Evolutionary conservation across 2,329 filamentous ascomycete genomes (phyloP), one percentile per base, ranked within the genome.

Genomic region (Chalaropsis thielavioides): DNA sequence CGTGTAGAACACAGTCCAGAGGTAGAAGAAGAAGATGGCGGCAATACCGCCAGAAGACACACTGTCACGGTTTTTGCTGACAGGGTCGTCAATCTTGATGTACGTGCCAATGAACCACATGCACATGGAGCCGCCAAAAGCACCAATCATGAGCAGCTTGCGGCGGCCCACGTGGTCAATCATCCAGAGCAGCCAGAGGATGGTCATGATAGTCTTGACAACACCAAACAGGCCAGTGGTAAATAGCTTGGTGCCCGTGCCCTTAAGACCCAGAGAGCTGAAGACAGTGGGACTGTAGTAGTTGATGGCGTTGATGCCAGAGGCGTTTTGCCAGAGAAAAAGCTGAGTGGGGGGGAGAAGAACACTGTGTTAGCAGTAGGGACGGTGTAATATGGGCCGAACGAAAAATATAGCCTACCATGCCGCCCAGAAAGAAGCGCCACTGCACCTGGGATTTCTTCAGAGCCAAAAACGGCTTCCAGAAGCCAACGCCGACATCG

Each of bases 201-300:
- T n/a, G 38, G 65, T 66, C 43, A 62, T 64, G 0, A 80, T 74
- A 0, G 86, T 89, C 78, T 90, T 90, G 71, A 91, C 85, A 0
- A 90, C 84, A 61, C 88, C 88, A 69, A 89, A 91, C 68, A 91
- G 83, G 27, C 88, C 88, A 0, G 88, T 91, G 0, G 87, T 88
- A 38, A 80, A 72, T 68, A 80, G 76, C 44, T 74, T 71, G 0
- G 75, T 76, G 69, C 75, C 76, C 60, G 75, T 77, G 13, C 78
- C 78, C 1, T 73, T 75, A 62, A 80, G 74, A 3, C 78, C 78
- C 61, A 80, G 75, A 56, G 74, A 76, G 68, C 76, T 80, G 78
- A 90, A 89, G 10, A 90, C 81, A 0, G 82, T 86, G 0, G 87
- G 86, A 19, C 59, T 63, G 38, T 67, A 89, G 75, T 90, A 90